phyloP scores from a whole-genome alignment of 106 monocot species.

The Posidonia australis region DNA sequence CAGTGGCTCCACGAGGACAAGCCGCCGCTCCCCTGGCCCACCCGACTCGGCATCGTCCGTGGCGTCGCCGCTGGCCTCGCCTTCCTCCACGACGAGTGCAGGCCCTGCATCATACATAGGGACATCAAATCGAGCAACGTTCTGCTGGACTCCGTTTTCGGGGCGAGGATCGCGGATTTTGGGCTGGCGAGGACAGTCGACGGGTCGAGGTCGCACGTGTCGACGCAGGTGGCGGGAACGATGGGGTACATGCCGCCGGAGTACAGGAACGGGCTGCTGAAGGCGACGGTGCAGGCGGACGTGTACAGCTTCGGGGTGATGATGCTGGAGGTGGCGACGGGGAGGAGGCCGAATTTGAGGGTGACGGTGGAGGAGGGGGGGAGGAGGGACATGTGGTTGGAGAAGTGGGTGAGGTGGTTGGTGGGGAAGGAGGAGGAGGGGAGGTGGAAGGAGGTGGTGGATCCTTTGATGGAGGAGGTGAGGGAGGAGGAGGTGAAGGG shows the following conservation, averaged over 20 bases:
- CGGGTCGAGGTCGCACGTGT: conserved; percentile 37
- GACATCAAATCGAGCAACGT: conserved; percentile 90
- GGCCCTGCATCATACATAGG: conserved; percentile 63
- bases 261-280: conserved; percentile 36
- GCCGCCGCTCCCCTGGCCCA: conserved; percentile 24
- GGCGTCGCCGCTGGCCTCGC: conserved; percentile 58
- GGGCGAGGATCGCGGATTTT: conserved; percentile 58
- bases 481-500: conserved; percentile 22
- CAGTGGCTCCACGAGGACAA: conserved; percentile 49
- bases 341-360: conserved; percentile 56
- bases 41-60: conserved; percentile 28
- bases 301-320: conserved; percentile 82
- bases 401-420: conserved; percentile 39
- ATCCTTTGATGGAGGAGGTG: conserved; percentile 21
- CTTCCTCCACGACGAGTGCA: conserved; percentile 65
- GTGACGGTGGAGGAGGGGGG: conserved; percentile 18
- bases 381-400: conserved; percentile 32
- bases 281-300: conserved; percentile 46
- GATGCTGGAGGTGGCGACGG: conserved; percentile 50
- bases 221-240: conserved; percentile 70
- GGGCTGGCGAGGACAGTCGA: conserved; percentile 61
- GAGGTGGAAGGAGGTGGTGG: conserved; percentile 31
- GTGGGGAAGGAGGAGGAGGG: conserved; percentile 23
- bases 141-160: conserved; percentile 44
- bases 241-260: conserved; percentile 90